Evolutionary conservation across 805 yeast genomes (phyloP), one percentile per base, ranked within the genome.

Genomic region (Yarrowia sp.): DNA sequence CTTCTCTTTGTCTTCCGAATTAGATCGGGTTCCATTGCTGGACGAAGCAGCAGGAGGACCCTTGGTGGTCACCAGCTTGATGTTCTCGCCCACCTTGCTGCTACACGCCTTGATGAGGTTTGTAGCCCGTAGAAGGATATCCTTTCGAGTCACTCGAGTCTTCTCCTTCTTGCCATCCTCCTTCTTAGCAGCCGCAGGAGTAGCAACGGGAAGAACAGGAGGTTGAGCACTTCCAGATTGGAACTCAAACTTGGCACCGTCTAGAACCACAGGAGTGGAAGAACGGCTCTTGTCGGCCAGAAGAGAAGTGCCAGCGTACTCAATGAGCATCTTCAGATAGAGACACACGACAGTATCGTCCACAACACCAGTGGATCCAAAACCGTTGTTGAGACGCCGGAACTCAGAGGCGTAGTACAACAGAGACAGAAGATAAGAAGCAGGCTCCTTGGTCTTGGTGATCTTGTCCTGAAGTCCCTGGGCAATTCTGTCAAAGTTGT

Each of bases 301-400:
- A 10, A 43, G 43, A 13, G 67, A 42, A 9, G 53, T 58, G 1
- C 52, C 46, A 9, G 68, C 65, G 24, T 44, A 39, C 42, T 39
- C 69, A 39, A 64, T 53, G 61, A 70, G 88, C 9, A 89, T 74
- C 66, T 79, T 80, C 73, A 91, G 76, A 72, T 82, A 91, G 0
- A 89, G 74, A 9, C 88, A 83, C 42, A 87, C 86, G 69, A 85
- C 85, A 0, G 91, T 84, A 70, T 91, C 95, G 75, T 91, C 97
- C 67, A 90, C 84, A 0, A 91, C 86, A 1, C 76, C 75, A 0
- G 95, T 89, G 2, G 95, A 86, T 0, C 92, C 94, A 75, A 87
- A 88, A 0, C 96, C 96, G 74, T 88, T 90, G 69, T 92, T 91
- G 77, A 89, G 82, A 69, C 88, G 84, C 70, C 91, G 82, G 72